Evolutionary conservation across 768 basidiomycete species (phyloP).

Genomic region (Coprinellus aureogranulatus): DNA sequence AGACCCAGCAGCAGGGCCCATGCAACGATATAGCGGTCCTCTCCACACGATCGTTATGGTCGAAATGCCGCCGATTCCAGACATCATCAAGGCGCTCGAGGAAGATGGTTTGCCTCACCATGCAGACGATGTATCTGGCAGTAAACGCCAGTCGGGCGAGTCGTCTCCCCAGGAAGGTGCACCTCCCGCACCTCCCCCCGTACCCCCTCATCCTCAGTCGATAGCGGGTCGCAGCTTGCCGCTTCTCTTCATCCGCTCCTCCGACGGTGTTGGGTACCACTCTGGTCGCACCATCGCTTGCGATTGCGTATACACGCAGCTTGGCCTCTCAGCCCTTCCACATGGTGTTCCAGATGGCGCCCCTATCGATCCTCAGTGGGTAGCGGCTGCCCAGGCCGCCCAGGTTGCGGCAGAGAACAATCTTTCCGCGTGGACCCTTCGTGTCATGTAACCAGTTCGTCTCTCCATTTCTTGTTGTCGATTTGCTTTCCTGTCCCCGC

Average conservation of each 20-base stretch:
- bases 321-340: conserved; percentile 57
- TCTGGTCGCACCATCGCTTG: conserved; percentile 82
- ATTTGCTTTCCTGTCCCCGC: conserved; percentile 24
- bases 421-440: conserved; percentile 75
- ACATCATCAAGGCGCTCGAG: conserved; percentile 76
- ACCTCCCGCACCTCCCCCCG: conserved; percentile 20
- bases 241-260: conserved; percentile 74
- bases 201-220: conserved; percentile 42
- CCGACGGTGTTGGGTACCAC: conserved; percentile 86
- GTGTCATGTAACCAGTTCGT: conserved; percentile 63
- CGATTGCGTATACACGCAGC: conserved; percentile 72
- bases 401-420: conserved; percentile 69
- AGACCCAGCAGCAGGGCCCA: background rate
- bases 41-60: conserved; percentile 82
- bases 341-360: conserved; percentile 45
- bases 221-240: conserved; percentile 72
- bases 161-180: conserved; percentile 26
- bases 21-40: conserved; percentile 49
- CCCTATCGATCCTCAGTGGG: conserved; percentile 62
- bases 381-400: conserved; percentile 71
- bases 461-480: conserved; percentile 15
- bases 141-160: conserved; percentile 31
- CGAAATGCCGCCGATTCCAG: conserved; percentile 74
- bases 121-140: conserved; percentile 34
- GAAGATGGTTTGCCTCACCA: conserved; percentile 55